phyloP scores from a whole-genome alignment of 805 yeast genomes.

The Kodamaea kakaduensis region DNA sequence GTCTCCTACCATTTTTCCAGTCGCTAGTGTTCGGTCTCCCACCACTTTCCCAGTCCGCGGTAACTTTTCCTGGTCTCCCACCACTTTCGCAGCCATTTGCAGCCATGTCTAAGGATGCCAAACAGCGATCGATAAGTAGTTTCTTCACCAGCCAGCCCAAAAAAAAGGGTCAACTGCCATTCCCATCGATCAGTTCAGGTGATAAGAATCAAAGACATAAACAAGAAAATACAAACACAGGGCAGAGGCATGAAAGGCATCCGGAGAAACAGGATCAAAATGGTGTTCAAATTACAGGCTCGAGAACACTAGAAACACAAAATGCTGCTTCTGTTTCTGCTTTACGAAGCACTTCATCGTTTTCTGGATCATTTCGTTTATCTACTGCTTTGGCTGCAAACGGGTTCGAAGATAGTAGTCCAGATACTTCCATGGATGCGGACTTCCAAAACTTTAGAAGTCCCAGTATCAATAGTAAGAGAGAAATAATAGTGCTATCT shows the following conservation, averaged over 20 bases:
- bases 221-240: too few relatives aligned
- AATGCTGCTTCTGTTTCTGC: too few relatives aligned
- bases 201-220: too few relatives aligned
- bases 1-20: constrained; percentile 1
- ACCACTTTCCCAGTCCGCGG: neutral
- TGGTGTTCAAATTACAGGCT: too few relatives aligned
- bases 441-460: constrained; percentile 36
- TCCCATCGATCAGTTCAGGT: too few relatives aligned
- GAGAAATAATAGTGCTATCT: too few relatives aligned
- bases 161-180: neutral
- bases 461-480: constrained; percentile 15
- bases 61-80: too few relatives aligned
- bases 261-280: too few relatives aligned
- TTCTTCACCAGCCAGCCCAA: constrained; percentile 1
- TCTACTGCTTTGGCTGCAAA: constrained; percentile 3
- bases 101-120: neutral
- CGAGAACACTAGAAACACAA: too few relatives aligned
- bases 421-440: constrained; percentile 32
- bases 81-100: neutral
- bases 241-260: too few relatives aligned
- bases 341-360: too few relatives aligned
- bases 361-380: too few relatives aligned
- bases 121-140: constrained; percentile 1
- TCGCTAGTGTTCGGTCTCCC: constrained; percentile 4
- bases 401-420: constrained; percentile 10